These are phyloP conservation scores for Symbiotaphrina buchneri DNA, from an alignment of 495 filamentous ascomycete genomes.

Conservation along the genomic window DNA sequence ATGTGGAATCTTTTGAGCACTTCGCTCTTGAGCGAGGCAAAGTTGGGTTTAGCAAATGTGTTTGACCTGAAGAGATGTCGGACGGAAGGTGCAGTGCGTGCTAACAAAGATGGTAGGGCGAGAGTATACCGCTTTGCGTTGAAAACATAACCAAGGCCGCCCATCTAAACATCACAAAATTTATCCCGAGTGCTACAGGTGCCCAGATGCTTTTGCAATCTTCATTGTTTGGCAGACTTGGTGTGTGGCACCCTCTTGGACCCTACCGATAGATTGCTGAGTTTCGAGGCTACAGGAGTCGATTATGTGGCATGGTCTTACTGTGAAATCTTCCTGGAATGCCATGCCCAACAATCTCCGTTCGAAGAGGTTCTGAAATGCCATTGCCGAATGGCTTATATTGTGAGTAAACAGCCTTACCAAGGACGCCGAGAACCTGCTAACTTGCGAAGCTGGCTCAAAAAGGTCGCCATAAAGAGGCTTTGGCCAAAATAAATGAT, in stretches of 20 bases:
- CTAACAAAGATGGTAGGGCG: conserved; percentile 28
- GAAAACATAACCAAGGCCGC: conserved; percentile 65
- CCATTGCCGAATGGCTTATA: conserved; percentile 29
- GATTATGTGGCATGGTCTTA: conserved; percentile 39
- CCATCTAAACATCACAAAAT: conserved; percentile 56
- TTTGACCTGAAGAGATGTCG: background rate
- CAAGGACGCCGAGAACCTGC: too few species aligned
- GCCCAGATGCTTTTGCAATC: conserved; percentile 48
- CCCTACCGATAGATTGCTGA: conserved; percentile 7
- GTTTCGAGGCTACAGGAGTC: conserved; percentile 16
- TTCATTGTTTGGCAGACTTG: conserved; percentile 55
- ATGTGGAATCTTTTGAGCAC: conserved; percentile 79
- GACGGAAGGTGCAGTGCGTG: background rate
- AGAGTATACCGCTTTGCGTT: conserved; percentile 51
- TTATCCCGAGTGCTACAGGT: conserved; percentile 48
- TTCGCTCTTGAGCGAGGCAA: conserved; percentile 69
- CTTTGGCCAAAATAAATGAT: conserved; percentile 39
- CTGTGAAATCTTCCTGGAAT: conserved; percentile 57
- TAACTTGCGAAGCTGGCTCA: conserved; percentile 32
- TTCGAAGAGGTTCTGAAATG: conserved; percentile 60
- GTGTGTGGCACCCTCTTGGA: conserved; percentile 17
- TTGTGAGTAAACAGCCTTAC: too few species aligned
- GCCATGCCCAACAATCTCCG: conserved; percentile 36
- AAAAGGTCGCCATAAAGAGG: conserved; percentile 50
- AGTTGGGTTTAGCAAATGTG: conserved; percentile 43